Evolutionary conservation across 805 yeast genomes (phyloP), one percentile per base, ranked within the genome.

Genomic region (Brettanomyces naardenensis): DNA sequence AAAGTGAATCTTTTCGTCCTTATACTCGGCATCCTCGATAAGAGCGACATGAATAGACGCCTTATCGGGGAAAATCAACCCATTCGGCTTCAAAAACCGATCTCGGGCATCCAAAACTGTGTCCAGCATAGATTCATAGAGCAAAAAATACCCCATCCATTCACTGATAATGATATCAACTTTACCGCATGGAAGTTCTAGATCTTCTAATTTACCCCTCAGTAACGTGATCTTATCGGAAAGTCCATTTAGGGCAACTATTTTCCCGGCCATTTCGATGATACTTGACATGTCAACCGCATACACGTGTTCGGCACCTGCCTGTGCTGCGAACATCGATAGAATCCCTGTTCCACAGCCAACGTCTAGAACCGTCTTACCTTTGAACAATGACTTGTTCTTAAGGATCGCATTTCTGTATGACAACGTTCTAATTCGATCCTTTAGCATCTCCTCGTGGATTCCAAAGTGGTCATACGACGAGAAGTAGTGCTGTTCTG

Each of bases 271-370:
- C 88, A 87, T 88, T 46, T 80, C 94, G 51, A 94, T 92, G 59
- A 92, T 92, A 58, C 84, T 84, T 19, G 96, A 87, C 89, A 89
- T 88, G 64, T 92, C 99, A 39, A 92, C 97, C 35, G 95, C 95
- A 61, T 88, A 82, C 38, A 92, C 98, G 57, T 88, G 97, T 61
- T 88, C 87, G 45, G 98, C 98, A 47, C 98, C 99, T n/a, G 97
- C 95, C 56, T 80, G 81, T 36, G 90, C 96, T 14, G 97, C 97
- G 69, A 92, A 92, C 95, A 92, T 86, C 19, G 97, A 89, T 45
- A 92, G 66, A 48, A 92, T 88, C 50, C 98, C 99, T 17, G 98
- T 92, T 49, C 99, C 99, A 63, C 98, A 94, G 35, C 99, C 99
- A 41, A 92, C 98, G 64, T 92, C 99, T 41, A 92, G 69, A 6